Percentiles rank a stretch among this genome's conserved stretches.
Evolutionary conservation across 352 stramenopile species (phyloP).

Genomic region (Globisporangium alternatum): DNA sequence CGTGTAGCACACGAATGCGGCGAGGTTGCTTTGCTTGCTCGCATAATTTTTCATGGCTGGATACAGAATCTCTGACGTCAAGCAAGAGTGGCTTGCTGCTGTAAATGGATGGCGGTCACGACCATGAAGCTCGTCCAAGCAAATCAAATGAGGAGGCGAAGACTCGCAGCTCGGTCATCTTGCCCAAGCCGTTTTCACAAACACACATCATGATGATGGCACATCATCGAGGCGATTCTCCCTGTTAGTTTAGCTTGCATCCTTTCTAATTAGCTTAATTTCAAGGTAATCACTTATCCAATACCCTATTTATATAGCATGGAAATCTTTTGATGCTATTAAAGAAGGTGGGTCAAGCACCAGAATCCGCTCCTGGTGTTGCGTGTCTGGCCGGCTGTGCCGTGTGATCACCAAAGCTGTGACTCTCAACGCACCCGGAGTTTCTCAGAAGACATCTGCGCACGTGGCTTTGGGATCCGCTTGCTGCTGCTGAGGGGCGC

Average conservation of each 20-base stretch:
- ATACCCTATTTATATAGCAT: neutral
- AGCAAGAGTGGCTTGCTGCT: no score
- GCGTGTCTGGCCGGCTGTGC: neutral
- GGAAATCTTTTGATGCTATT: neutral
- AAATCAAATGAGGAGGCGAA: neutral
- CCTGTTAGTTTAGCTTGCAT: neutral
- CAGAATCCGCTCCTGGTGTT: neutral
- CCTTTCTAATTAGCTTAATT: neutral
- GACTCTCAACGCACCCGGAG: no score
- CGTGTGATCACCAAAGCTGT: constrained; percentile 2
- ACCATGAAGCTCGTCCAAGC: no score
- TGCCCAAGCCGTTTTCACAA: neutral
- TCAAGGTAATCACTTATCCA: no score
- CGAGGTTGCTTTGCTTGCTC: neutral
- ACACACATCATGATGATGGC: neutral
- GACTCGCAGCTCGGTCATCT: neutral
- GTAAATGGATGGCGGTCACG: no score
- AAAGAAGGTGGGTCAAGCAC: constrained; percentile 1
- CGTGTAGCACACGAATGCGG: neutral
- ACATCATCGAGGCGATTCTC: neutral
- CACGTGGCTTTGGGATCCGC: no score
- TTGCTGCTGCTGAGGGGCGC: no score
- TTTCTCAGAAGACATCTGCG: no score
- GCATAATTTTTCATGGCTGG: neutral
- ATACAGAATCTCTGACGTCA: neutral